These are phyloP conservation scores for Erythrobasidium yunnanense DNA, from an alignment of 768 basidiomycete genomes.

Conservation along the genomic window DNA sequence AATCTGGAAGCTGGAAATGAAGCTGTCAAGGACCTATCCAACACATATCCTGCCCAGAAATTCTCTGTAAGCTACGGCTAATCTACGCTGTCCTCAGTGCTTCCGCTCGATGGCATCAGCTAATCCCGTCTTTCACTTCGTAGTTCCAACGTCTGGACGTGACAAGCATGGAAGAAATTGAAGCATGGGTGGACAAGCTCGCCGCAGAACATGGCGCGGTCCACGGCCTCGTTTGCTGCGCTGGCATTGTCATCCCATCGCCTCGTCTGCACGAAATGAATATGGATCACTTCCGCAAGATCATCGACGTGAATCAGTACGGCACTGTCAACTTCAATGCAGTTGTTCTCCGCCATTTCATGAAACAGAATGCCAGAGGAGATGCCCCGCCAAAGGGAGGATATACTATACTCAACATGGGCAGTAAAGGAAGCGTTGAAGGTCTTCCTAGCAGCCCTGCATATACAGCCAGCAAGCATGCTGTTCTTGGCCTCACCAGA, in stretches of 20 bases:
- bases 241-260: slow-evolving; percentile 8
- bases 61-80: slow-evolving; percentile 1
- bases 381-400: slow-evolving; percentile 5
- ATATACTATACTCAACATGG: slow-evolving; percentile 20
- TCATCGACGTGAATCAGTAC: slow-evolving; percentile 22
- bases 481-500: slow-evolving; percentile 20
- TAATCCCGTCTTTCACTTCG: not conserved
- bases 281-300: slow-evolving; percentile 12
- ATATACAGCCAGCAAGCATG: slow-evolving; percentile 23
- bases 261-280: slow-evolving; percentile 15
- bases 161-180: slow-evolving; percentile 4
- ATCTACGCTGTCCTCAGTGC: too few species aligned
- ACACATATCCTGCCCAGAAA: slow-evolving; percentile 15
- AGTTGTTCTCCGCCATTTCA: slow-evolving; percentile 17
- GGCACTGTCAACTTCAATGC: slow-evolving; percentile 18
- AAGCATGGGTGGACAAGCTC: slow-evolving; percentile 8
- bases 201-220: not conserved
- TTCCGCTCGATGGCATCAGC: not conserved
- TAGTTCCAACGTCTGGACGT: slow-evolving; percentile 26
- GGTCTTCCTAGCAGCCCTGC: slow-evolving; percentile 18
- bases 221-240: not conserved
- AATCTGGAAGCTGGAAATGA: slow-evolving; percentile 7
- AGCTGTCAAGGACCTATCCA: not conserved
- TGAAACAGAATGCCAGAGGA: slow-evolving; percentile 22
- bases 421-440: slow-evolving; percentile 26